Conservation (phyloP, 2,329 filamentous ascomycete genomes). For the Fusarium papillatum region DNA sequence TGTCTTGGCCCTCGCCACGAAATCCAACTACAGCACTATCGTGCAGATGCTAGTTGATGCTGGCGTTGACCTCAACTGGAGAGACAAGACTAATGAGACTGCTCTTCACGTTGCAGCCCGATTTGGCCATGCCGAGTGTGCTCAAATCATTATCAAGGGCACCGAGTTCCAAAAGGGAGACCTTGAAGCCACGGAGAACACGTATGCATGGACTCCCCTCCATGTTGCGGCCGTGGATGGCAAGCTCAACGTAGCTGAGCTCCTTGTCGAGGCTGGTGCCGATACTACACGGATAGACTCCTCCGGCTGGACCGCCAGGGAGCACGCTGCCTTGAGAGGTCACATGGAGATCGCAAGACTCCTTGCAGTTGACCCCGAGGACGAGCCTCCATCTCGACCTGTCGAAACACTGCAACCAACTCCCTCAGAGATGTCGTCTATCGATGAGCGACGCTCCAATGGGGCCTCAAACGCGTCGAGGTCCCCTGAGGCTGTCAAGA, state of each 20-base stretch:
- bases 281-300: conserved; percentile 82
- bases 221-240: conserved; percentile 95
- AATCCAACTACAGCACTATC: conserved; percentile 87
- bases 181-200: conserved; percentile 83
- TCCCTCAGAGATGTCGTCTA: conserved; percentile 67
- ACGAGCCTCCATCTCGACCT: conserved; percentile 40
- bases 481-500: conserved; percentile 85
- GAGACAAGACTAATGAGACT: conserved; percentile 90
- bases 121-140: conserved; percentile 87
- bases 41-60: conserved; percentile 91
- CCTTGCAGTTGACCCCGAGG: conserved; percentile 67
- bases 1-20: conserved; percentile 89
- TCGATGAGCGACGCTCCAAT: conserved; percentile 71
- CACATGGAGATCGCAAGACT: conserved; percentile 85
- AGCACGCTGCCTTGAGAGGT: conserved; percentile 92
- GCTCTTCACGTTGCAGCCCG: conserved; percentile 93
- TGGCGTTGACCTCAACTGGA: conserved; percentile 93
- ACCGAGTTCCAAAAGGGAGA: conserved; percentile 79
- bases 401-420: conserved; percentile 38
- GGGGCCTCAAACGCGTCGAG: conserved; percentile 61
- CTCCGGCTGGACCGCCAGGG: conserved; percentile 94
- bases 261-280: conserved; percentile 84
- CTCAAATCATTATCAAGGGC: conserved; percentile 80
- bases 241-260: conserved; percentile 78
- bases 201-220: conserved; percentile 95